Conservation (phyloP, 768 basidiomycete genomes). For the Rhodotorula graminis region DNA sequence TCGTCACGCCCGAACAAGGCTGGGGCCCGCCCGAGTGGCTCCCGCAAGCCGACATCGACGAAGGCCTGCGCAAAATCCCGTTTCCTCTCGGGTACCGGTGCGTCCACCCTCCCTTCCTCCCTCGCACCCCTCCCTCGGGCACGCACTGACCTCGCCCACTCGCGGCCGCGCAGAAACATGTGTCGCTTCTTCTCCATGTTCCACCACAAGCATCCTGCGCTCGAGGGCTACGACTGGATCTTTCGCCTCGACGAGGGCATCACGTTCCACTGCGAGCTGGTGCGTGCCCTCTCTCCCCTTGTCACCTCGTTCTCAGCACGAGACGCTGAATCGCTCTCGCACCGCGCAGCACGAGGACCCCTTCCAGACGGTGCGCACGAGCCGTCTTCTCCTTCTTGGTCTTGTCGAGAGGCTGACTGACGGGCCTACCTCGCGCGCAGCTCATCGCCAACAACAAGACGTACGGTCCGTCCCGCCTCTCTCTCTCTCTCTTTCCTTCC, state of each 20-base stretch:
- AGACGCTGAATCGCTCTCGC: not conserved
- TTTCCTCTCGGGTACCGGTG: slow-evolving; percentile 16
- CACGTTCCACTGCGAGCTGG: slow-evolving; percentile 14
- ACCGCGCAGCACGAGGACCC: not conserved
- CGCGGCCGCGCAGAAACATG: slow-evolving; percentile 1
- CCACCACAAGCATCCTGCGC: slow-evolving; percentile 1
- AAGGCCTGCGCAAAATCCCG: not conserved
- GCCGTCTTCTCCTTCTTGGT: not conserved
- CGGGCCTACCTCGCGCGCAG: not conserved
- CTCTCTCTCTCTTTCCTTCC: not conserved
- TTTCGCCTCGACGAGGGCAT: slow-evolving; percentile 21
- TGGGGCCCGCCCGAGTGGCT: slow-evolving; percentile 13
- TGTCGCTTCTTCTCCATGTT: slow-evolving; percentile 18
- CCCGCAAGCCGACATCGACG: not conserved
- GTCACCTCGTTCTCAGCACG: not conserved
- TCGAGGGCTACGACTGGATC: slow-evolving; percentile 5
- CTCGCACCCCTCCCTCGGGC: too few relatives aligned
- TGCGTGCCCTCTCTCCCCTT: not conserved
- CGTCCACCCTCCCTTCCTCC: not conserved
- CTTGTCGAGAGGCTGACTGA: not conserved
- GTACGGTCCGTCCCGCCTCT: not conserved
- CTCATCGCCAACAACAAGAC: not conserved
- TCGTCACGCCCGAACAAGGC: slow-evolving; percentile 13
- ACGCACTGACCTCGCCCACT: not conserved
- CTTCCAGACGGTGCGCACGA: not conserved